These are phyloP conservation scores for Hyaloscypha variabilis DNA, from an alignment of 495 filamentous ascomycete species.

Conservation along the genomic window DNA sequence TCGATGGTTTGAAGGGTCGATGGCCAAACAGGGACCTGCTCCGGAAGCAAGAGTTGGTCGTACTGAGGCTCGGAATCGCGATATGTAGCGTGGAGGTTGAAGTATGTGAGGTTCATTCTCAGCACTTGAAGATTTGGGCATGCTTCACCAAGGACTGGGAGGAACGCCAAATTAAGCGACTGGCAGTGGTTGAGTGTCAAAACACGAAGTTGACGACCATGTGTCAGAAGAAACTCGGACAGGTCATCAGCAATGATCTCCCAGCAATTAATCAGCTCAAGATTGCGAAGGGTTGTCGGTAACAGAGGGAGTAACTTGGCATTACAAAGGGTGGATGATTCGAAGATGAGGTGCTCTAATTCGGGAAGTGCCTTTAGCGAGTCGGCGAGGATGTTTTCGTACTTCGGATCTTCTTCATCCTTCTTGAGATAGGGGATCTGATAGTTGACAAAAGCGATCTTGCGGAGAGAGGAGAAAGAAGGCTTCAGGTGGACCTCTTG, in stretches of 20 bases:
- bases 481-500: conserved; percentile 54
- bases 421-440: conserved; percentile 46
- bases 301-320: conserved; percentile 60
- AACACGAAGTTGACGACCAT: conserved; percentile 62
- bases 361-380: conserved; percentile 62
- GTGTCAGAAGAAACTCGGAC: conserved; percentile 57
- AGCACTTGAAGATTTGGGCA: conserved; percentile 72
- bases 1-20: conserved; percentile 67
- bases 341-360: conserved; percentile 65
- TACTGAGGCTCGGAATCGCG: conserved; percentile 75
- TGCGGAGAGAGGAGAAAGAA: conserved; percentile 60
- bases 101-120: conserved; percentile 73
- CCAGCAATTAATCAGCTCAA: conserved; percentile 77
- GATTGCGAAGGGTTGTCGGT: conserved; percentile 60
- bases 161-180: conserved; percentile 71
- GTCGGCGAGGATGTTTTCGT: conserved; percentile 48
- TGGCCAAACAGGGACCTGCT: conserved; percentile 77
- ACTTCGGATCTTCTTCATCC: conserved; percentile 35
- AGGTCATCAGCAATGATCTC: conserved; percentile 63
- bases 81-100: conserved; percentile 52
- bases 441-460: conserved; percentile 67
- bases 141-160: conserved; percentile 56
- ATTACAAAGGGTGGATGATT: conserved; percentile 67
- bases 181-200: conserved; percentile 77
- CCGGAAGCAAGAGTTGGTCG: conserved; percentile 55